phyloP scores from a whole-genome alignment of 257 asterid species.

The Ehretia macrophylla region DNA sequence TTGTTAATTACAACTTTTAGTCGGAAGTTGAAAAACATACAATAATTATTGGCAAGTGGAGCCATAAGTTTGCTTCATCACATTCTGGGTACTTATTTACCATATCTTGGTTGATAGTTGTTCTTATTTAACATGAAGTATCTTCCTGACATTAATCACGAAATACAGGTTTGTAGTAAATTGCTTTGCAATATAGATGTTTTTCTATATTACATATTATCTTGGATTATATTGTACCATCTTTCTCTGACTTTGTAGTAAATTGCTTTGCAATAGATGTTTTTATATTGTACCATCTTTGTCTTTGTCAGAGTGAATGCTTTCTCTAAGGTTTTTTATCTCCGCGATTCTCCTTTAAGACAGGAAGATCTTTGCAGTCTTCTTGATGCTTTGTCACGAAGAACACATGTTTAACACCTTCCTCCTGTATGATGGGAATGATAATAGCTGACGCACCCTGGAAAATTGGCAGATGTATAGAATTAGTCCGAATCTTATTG shows the following conservation, averaged over 20 bases:
- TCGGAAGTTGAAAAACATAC: no score
- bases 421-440: slow-evolving; percentile 58
- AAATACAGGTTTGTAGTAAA: no score
- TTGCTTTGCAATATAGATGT: no score
- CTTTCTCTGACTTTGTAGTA: neutral
- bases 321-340: no score
- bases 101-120: neutral
- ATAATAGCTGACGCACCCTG: slow-evolving; percentile 53
- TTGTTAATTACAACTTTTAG: no score
- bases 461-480: neutral
- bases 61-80: neutral
- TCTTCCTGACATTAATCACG: no score
- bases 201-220: no score
- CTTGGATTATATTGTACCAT: neutral
- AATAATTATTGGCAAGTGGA: no score
- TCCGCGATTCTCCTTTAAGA: no score
- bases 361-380: slow-evolving; percentile 44
- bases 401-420: slow-evolving; percentile 63
- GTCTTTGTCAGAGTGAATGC: neutral
- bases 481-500: neutral
- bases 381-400: slow-evolving; percentile 57
- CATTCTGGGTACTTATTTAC: neutral
- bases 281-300: neutral
- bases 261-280: no score
- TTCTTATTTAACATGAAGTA: no score